Evolutionary conservation across 352 stramenopile species (phyloP).

Genomic region (Poterioochromonas sp.): DNA sequence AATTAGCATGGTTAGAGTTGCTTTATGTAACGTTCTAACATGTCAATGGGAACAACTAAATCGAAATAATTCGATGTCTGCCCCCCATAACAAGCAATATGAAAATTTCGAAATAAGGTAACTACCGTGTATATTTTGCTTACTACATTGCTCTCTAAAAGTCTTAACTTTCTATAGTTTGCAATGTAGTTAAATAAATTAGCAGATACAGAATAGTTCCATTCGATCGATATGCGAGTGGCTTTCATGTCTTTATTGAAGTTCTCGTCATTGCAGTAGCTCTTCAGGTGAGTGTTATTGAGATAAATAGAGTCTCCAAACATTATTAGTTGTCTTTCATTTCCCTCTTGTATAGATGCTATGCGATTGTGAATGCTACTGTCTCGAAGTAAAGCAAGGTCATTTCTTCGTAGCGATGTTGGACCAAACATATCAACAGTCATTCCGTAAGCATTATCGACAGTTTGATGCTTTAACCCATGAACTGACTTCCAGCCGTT

Average conservation of each 20-base stretch:
- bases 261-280: not conserved
- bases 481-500: constrained; percentile 33
- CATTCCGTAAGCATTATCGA: constrained; percentile 29
- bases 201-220: constrained; percentile 26
- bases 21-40: constrained; percentile 14
- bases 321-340: not conserved
- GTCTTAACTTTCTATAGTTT: not conserved
- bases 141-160: not conserved
- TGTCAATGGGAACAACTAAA: constrained; percentile 5
- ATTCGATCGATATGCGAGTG: constrained; percentile 29
- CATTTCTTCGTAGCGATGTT: constrained; percentile 6
- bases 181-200: not conserved
- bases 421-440: constrained; percentile 22
- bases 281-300: not conserved
- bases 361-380: constrained; percentile 1
- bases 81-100: constrained; percentile 11
- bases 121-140: constrained; percentile 22
- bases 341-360: not conserved
- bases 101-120: constrained; percentile 31
- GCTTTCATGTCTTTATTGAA: not conserved
- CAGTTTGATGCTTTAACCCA: constrained; percentile 30
- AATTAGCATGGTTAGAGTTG: too few relatives aligned
- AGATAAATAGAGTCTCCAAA: constrained; percentile 16
- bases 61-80: constrained; percentile 29
- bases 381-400: not conserved